phyloP scores from a whole-genome alignment of 1,284 basidiomycete species.

The Tilletia caries region DNA sequence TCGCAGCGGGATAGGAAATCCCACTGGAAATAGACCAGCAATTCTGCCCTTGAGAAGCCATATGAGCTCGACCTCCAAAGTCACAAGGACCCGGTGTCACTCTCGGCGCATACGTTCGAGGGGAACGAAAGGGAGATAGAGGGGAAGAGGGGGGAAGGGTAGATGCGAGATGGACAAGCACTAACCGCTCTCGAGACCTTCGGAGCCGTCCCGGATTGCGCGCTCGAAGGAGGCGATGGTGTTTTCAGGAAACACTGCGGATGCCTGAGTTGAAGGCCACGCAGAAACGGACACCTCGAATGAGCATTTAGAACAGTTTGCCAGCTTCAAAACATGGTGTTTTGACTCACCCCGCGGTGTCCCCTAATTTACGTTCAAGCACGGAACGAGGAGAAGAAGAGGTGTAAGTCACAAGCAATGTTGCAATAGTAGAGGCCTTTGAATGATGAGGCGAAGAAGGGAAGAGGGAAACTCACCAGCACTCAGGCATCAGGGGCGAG shows the following conservation, averaged over 20 bases:
- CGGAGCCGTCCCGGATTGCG: conserved; percentile 49
- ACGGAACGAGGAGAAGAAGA: not conserved
- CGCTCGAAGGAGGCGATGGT: conserved; percentile 51
- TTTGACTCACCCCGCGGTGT: conserved; percentile 42
- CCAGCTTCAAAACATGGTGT: not conserved
- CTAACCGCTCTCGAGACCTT: conserved; percentile 49
- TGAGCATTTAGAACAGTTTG: not conserved
- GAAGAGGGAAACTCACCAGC: conserved; percentile 27
- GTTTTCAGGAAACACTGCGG: conserved; percentile 52
- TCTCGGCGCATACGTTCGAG: too few species aligned
- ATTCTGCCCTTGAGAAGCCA: too few species aligned
- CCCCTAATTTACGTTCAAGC: conserved; percentile 25
- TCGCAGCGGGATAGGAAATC: too few species aligned
- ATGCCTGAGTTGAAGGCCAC: conserved; percentile 28
- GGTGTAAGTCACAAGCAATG: not conserved
- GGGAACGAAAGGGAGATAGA: not conserved
- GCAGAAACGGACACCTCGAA: not conserved
- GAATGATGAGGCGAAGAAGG: not conserved
- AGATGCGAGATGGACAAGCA: conserved; percentile 7
- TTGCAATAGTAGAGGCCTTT: not conserved
- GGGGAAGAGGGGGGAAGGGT: not conserved
- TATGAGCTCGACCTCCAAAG: too few species aligned
- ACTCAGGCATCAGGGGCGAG: conserved; percentile 38
- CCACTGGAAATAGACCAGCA: too few species aligned
- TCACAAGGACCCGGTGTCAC: too few species aligned